Evolutionary conservation across 345 rosid species (phyloP).

Genomic region (Orychophragmus violaceus): DNA sequence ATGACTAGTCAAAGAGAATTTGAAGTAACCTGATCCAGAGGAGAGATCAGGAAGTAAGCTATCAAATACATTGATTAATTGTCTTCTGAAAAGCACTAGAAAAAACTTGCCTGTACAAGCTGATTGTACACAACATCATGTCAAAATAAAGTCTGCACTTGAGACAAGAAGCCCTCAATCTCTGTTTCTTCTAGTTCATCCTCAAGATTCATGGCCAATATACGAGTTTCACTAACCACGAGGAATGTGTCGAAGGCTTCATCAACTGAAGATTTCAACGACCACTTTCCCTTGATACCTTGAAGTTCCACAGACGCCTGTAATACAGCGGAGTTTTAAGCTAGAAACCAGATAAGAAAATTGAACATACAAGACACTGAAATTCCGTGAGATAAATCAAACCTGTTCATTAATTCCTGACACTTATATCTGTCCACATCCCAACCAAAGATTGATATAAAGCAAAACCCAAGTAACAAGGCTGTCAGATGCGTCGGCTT

Average conservation of each 20-base stretch:
- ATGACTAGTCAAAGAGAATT: constrained; percentile 79
- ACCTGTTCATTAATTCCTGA: constrained; percentile 99
- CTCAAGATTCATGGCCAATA: constrained; percentile 94
- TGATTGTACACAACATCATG: constrained; percentile 89
- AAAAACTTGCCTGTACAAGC: constrained; percentile 72
- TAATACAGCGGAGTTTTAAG: constrained; percentile 9
- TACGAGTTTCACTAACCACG: constrained; percentile 91
- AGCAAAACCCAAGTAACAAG: no score
- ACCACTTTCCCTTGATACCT: constrained; percentile 99
- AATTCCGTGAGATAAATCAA: constrained; percentile 4
- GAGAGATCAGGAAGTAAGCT: background rate
- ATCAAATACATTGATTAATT: background rate
- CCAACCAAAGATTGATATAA: no score
- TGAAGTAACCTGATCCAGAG: constrained; percentile 68
- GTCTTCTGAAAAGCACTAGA: background rate
- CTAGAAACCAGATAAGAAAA: constrained; percentile 1
- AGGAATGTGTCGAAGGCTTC: constrained; percentile 93
- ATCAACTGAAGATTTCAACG: constrained; percentile 79
- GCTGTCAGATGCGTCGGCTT: no score
- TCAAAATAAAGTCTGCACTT: constrained; percentile 94
- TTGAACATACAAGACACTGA: background rate
- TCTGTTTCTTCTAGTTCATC: constrained; percentile 99
- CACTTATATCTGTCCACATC: no score
- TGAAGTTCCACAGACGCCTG: constrained; percentile 99
- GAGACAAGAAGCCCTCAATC: constrained; percentile 86